Evolutionary conservation across 805 yeast species (phyloP).

Genomic region (Metschnikowia continentalis): DNA sequence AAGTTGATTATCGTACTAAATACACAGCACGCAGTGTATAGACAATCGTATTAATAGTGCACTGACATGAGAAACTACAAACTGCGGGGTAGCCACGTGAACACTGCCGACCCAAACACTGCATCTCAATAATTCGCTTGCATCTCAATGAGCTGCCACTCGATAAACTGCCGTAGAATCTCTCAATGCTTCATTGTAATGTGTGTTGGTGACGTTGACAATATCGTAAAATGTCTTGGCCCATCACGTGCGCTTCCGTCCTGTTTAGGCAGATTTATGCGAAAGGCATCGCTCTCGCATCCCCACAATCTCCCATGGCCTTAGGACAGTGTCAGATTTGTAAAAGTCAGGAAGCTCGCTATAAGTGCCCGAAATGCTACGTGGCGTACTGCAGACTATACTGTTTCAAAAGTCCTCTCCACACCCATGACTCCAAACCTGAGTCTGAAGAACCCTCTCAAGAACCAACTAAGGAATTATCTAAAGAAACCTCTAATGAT

Average conservation of each 20-base stretch:
- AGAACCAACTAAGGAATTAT: no score
- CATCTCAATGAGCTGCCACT: no score
- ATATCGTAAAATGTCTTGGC: no score
- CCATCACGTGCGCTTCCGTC: neutral
- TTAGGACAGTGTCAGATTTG: conserved; percentile 38
- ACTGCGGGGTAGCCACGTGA: neutral
- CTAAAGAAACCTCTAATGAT: no score
- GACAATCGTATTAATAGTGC: neutral
- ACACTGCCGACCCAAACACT: neutral
- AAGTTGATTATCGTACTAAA: no score
- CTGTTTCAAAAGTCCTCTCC: conserved; percentile 50
- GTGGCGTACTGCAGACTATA: conserved; percentile 50
- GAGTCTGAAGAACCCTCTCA: no score
- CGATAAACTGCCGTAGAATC: no score
- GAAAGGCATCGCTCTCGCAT: neutral
- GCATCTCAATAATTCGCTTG: no score
- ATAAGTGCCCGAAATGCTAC: conserved; percentile 54
- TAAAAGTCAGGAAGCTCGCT: conserved; percentile 35
- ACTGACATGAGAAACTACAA: neutral
- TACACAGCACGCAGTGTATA: no score
- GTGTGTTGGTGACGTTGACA: no score
- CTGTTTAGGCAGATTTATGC: neutral
- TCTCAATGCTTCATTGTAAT: no score
- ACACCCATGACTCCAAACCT: no score
- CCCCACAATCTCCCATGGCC: conserved; percentile 8